Evolutionary conservation across 768 basidiomycete genomes (phyloP).

Genomic region (Trametes cubensis): DNA sequence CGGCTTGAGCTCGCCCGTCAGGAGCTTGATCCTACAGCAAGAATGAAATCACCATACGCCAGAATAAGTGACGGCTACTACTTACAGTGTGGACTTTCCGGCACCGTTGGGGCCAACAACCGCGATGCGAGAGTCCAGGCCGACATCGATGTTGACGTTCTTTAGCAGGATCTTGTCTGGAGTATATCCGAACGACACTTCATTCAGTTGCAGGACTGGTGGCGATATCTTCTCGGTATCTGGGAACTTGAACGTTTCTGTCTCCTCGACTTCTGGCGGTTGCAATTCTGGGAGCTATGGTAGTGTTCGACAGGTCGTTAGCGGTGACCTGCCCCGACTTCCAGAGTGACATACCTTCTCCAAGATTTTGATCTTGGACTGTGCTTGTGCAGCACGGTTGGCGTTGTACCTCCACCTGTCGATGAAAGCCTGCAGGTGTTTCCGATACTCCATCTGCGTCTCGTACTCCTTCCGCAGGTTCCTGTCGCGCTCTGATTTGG

Average conservation of each 20-base stretch:
- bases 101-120: constrained; percentile 95
- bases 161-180: constrained; percentile 76
- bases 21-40: constrained; percentile 75
- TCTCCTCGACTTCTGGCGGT: constrained; percentile 91
- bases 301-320: background rate
- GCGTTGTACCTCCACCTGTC: constrained; percentile 99
- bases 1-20: constrained; percentile 83
- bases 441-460: constrained; percentile 91
- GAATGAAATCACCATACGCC: background rate
- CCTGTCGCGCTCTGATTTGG: constrained; percentile 91
- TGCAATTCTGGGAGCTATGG: constrained; percentile 84
- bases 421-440: constrained; percentile 96
- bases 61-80: too few relatives aligned
- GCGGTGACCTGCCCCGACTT: too few relatives aligned
- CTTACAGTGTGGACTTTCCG: constrained; percentile 93
- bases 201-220: constrained; percentile 88
- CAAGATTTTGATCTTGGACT: constrained; percentile 65
- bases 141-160: constrained; percentile 85
- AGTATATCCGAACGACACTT: constrained; percentile 88
- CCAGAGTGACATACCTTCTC: constrained; percentile 57
- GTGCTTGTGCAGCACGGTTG: constrained; percentile 65
- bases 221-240: constrained; percentile 98
- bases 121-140: constrained; percentile 92
- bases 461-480: constrained; percentile 96
- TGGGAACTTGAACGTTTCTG: constrained; percentile 94